Evolutionary conservation across 1,139 yeast genomes (phyloP).

Genomic region (Kodamaea ohmeri): DNA sequence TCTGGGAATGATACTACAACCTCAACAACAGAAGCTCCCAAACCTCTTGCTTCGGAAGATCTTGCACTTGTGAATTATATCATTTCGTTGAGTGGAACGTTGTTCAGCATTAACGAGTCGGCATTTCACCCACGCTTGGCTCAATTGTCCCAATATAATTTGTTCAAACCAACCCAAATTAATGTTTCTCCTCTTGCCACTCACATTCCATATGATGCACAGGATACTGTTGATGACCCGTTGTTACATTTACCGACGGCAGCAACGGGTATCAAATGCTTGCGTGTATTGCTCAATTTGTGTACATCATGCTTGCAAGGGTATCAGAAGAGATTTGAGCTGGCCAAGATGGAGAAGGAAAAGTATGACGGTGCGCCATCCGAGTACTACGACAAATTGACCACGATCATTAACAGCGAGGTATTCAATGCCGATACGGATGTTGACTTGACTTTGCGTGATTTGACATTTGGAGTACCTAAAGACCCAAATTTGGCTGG

Average conservation of each 20-base stretch:
- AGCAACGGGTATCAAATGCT: slow-evolving; percentile 31
- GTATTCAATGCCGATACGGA: slow-evolving; percentile 12
- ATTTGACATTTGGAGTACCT: slow-evolving; percentile 14
- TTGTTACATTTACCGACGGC: slow-evolving; percentile 31
- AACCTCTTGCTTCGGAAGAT: neutral
- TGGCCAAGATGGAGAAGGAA: slow-evolving; percentile 35
- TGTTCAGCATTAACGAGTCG: slow-evolving; percentile 50
- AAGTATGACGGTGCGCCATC: slow-evolving; percentile 14
- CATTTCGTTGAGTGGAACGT: slow-evolving; percentile 39
- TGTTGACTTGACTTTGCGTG: slow-evolving; percentile 16
- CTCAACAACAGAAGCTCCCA: neutral
- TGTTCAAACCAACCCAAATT: slow-evolving; percentile 31
- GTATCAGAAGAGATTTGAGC: slow-evolving; percentile 45
- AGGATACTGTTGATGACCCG: slow-evolving; percentile 31
- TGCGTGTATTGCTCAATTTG: slow-evolving; percentile 36
- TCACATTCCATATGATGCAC: slow-evolving; percentile 42
- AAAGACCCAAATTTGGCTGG: slow-evolving; percentile 13
- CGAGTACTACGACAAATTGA: slow-evolving; percentile 13
- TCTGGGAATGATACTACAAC: neutral
- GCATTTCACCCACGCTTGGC: slow-evolving; percentile 44
- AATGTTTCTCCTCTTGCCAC: slow-evolving; percentile 36
- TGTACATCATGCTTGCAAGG: slow-evolving; percentile 43
- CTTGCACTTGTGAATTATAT: slow-evolving; percentile 37
- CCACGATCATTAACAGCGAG: slow-evolving; percentile 10
- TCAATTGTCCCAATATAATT: slow-evolving; percentile 39